These are phyloP conservation scores for Phytophthora pini DNA, from an alignment of 352 stramenopile species.

Conservation along the genomic window DNA sequence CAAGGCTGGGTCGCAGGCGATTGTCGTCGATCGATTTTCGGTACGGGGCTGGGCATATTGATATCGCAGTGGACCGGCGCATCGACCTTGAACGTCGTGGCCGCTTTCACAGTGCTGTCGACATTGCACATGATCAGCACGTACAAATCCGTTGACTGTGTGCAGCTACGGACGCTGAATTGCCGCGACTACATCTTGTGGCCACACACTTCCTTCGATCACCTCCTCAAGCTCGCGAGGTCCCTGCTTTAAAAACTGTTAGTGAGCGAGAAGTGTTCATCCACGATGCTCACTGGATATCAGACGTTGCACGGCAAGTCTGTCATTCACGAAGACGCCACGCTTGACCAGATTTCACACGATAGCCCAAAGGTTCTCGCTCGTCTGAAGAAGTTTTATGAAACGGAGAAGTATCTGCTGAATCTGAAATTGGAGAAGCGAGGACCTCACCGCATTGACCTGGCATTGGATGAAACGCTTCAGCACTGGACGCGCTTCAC, in stretches of 20 bases:
- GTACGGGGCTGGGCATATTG: constrained; percentile 67
- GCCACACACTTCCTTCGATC: constrained; percentile 50
- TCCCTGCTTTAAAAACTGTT: constrained; percentile 39
- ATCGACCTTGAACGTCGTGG: constrained; percentile 55
- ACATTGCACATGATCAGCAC: constrained; percentile 61
- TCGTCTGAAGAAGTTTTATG: constrained; percentile 53
- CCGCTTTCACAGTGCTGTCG: constrained; percentile 60
- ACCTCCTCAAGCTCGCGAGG: neutral
- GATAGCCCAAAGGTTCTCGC: constrained; percentile 45
- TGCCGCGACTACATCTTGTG: constrained; percentile 65
- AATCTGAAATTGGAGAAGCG: constrained; percentile 40
- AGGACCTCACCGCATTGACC: constrained; percentile 44
- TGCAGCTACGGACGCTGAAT: constrained; percentile 75
- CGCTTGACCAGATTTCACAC: constrained; percentile 50
- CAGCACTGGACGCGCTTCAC: constrained; percentile 43
- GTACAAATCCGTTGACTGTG: constrained; percentile 63
- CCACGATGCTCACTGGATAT: constrained; percentile 57
- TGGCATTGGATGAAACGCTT: constrained; percentile 61
- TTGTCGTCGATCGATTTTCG: constrained; percentile 92
- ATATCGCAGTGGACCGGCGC: constrained; percentile 69
- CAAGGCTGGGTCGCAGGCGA: constrained; percentile 95
- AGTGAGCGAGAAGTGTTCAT: constrained; percentile 67
- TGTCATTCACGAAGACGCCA: constrained; percentile 55
- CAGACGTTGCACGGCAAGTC: constrained; percentile 55
- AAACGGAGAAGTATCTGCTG: constrained; percentile 60